Conservation (phyloP, 176 grass and related monocot species). For the Juncus inflexus region DNA sequence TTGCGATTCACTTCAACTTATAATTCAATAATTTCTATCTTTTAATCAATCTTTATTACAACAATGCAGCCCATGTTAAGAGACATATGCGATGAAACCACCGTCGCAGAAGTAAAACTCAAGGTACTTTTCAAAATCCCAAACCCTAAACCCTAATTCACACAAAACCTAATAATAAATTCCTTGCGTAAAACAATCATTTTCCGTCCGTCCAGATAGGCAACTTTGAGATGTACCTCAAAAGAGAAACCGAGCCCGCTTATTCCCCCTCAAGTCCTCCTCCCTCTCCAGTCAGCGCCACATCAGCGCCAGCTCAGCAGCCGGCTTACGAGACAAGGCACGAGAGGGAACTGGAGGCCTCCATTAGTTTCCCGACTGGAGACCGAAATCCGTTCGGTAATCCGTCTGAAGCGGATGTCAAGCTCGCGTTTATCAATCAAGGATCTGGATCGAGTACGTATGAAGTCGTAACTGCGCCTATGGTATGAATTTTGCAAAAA, state of each 20-base stretch:
- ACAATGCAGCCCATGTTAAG: constrained; percentile 27
- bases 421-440: constrained; percentile 28
- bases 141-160: not conserved
- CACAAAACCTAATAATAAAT: not conserved
- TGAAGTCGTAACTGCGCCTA: constrained; percentile 35
- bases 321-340: not conserved
- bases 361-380: constrained; percentile 12
- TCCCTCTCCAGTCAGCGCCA: constrained; percentile 19
- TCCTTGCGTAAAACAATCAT: not conserved
- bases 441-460: constrained; percentile 27
- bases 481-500: constrained; percentile 21
- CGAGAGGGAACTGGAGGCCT: constrained; percentile 9
- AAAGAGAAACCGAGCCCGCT: constrained; percentile 28
- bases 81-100: constrained; percentile 43
- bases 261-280: constrained; percentile 7
- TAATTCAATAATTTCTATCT: no score
- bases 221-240: constrained; percentile 45
- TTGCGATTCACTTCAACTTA: no score
- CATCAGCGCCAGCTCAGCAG: constrained; percentile 11
- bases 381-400: constrained; percentile 30
- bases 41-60: not conserved
- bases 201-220: constrained; percentile 29
- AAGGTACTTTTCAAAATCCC: constrained; percentile 28
- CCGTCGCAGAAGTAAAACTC: constrained; percentile 33
- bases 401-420: constrained; percentile 18